A percentile compares a stretch with the other conserved stretches of the same genome.
These are phyloP conservation scores for Pleurotus giganteus DNA, from an alignment of 768 basidiomycete genomes.

Conservation along the genomic window DNA sequence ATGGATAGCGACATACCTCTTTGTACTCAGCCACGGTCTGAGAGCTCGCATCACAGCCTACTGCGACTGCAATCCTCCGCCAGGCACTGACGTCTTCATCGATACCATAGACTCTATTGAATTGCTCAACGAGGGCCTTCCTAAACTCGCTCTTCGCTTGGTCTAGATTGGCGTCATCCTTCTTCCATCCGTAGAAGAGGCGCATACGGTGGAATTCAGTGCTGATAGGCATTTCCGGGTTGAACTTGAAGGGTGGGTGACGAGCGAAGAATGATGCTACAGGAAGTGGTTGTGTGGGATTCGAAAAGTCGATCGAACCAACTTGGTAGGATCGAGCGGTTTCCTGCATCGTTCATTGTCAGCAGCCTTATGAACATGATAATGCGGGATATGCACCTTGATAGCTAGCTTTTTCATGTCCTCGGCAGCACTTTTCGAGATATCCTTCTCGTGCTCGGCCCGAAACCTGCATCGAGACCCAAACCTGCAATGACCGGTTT, in stretches of 20 bases:
- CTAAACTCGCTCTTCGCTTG: neutral
- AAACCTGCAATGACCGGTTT: neutral
- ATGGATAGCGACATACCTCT: neutral
- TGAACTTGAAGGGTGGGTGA: neutral
- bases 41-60: neutral
- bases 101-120: neutral
- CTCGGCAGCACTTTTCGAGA: neutral
- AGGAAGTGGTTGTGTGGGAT: neutral
- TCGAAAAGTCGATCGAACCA: no score
- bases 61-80: neutral
- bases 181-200: neutral
- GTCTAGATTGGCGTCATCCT: neutral
- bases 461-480: neutral
- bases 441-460: neutral
- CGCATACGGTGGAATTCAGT: neutral
- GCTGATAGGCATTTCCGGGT: neutral
- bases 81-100: neutral
- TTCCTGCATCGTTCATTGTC: neutral
- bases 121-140: neutral
- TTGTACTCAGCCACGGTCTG: neutral
- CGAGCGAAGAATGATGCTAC: neutral
- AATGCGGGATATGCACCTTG: no score
- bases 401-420: neutral
- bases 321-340: no score
- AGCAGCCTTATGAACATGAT: no score